These are phyloP conservation scores for Hamamelis virginiana DNA, from an alignment of 164 flowering plant genomes.

Conservation along the genomic window DNA sequence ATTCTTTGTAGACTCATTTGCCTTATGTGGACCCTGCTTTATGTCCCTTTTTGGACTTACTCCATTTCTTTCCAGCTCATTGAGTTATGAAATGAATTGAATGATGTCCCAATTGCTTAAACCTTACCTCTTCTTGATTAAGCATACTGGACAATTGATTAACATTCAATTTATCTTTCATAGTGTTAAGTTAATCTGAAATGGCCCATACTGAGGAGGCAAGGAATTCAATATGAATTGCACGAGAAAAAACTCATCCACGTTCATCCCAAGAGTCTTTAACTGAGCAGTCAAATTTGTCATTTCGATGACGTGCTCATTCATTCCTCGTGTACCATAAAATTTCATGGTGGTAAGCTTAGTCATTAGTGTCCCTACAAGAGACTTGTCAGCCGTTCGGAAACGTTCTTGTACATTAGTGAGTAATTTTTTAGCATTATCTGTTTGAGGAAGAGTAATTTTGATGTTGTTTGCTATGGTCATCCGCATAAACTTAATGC, in stretches of 20 bases:
- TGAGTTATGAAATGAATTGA: not conserved
- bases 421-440: not conserved
- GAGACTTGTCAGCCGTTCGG: not conserved
- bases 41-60: not conserved
- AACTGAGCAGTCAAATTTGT: no score
- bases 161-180: not conserved
- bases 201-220: not conserved
- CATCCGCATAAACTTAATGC: conserved; percentile 22
- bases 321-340: not conserved
- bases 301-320: not conserved
- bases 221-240: conserved; percentile 2
- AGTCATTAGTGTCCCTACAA: not conserved
- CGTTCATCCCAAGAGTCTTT: not conserved
- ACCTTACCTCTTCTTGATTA: conserved; percentile 17
- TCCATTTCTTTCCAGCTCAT: not conserved
- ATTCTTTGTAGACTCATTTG: not conserved
- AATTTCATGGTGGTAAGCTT: not conserved
- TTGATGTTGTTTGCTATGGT: conserved; percentile 19
- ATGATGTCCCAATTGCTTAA: not conserved
- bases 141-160: conserved; percentile 2
- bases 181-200: conserved; percentile 2
- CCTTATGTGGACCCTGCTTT: not conserved
- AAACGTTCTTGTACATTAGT: not conserved
- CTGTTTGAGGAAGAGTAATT: not conserved
- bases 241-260: not conserved